These are phyloP conservation scores for Yamadazyma kanchanaburiensis DNA, from an alignment of 1,139 yeast genomes.

Conservation along the genomic window DNA sequence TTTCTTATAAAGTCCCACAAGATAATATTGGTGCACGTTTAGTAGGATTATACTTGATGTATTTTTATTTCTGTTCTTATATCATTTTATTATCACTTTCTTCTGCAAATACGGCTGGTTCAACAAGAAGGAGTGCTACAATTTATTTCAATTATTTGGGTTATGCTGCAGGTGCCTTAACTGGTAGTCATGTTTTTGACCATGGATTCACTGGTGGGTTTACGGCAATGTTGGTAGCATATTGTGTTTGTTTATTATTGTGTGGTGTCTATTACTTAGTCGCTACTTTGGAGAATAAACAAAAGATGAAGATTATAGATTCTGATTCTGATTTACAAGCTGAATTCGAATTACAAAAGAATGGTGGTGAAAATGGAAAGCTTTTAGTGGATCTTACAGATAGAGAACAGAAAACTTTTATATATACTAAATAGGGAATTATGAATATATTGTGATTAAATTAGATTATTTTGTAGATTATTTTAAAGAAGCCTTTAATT, in stretches of 20 bases:
- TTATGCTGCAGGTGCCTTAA: constrained; percentile 25
- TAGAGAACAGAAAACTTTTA: constrained; percentile 21
- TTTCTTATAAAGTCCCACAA: constrained; percentile 14
- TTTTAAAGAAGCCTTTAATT: too few species aligned
- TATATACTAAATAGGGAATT: constrained; percentile 17
- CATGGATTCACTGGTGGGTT: constrained; percentile 20
- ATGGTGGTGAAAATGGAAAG: constrained; percentile 20
- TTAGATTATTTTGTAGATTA: constrained; percentile 22
- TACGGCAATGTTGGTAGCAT: constrained; percentile 18
- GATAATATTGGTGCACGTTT: constrained; percentile 17
- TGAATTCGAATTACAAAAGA: constrained; percentile 10
- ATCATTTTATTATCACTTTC: constrained; percentile 23
- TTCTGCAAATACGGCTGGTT: constrained; percentile 25
- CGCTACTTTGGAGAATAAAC: constrained; percentile 18
- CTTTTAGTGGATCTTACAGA: constrained; percentile 24
- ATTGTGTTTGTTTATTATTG: constrained; percentile 22
- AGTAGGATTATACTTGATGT: constrained; percentile 20
- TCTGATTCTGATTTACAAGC: constrained; percentile 9
- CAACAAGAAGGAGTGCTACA: constrained; percentile 20
- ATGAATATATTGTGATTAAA: constrained; percentile 9
- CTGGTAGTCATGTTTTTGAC: constrained; percentile 29
- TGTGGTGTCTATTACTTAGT: constrained; percentile 23
- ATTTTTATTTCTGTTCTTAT: constrained; percentile 22
- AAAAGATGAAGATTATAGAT: constrained; percentile 11
- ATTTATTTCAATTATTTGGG: constrained; percentile 20